These are phyloP conservation scores for Penicillium sclerotiorum DNA, from an alignment of 2,329 filamentous ascomycete species.

Conservation along the genomic window DNA sequence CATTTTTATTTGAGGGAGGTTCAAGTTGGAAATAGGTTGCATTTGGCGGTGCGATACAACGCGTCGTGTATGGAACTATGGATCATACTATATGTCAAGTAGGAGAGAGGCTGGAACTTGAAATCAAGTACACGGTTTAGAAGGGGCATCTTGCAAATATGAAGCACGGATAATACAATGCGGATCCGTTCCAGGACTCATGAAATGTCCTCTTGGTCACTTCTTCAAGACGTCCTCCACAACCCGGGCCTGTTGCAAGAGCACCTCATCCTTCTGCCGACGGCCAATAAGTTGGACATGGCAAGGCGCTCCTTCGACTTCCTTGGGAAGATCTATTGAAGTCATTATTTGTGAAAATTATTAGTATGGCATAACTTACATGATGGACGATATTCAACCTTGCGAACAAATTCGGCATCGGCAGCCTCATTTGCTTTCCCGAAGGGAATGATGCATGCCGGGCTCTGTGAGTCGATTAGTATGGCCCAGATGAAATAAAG, in stretches of 20 bases:
- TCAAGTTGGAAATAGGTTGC: no score
- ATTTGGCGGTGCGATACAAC: no score
- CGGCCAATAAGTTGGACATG: slow-evolving; percentile 28
- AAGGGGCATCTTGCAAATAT: not conserved
- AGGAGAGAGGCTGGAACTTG: no score
- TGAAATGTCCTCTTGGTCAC: not conserved
- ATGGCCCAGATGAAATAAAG: not conserved
- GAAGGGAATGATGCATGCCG: slow-evolving; percentile 26
- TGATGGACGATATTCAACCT: slow-evolving; percentile 20
- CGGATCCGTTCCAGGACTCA: not conserved
- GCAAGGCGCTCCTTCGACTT: slow-evolving; percentile 25
- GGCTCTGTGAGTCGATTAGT: slow-evolving; percentile 18
- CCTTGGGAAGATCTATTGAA: slow-evolving; percentile 16
- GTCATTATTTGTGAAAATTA: not conserved
- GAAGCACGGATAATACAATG: not conserved
- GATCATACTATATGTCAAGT: no score
- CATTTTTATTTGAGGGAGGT: no score
- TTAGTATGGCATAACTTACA: slow-evolving; percentile 16
- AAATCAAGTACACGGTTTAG: no score
- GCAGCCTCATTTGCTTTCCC: slow-evolving; percentile 15
- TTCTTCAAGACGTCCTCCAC: slow-evolving; percentile 14
- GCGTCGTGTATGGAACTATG: no score
- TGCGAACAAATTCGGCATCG: slow-evolving; percentile 22
- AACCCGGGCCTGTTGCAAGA: slow-evolving; percentile 21
- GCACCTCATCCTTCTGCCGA: slow-evolving; percentile 25